Conservation (phyloP, 768 basidiomycete species). For the Auriscalpium vulgare region DNA sequence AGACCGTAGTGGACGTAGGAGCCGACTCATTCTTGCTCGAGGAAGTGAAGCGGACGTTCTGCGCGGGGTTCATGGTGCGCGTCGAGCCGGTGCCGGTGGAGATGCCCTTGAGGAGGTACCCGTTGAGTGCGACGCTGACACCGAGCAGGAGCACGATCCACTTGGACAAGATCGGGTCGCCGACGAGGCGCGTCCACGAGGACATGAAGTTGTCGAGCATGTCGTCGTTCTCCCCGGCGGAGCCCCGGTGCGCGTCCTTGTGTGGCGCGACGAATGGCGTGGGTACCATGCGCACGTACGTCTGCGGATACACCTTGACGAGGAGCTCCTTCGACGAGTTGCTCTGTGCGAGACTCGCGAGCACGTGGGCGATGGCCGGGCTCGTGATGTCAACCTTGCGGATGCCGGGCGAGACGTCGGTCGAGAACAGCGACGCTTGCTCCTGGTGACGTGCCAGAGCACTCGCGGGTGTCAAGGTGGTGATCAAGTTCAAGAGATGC, state of each 20-base stretch:
- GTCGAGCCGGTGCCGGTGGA: slow-evolving; percentile 40
- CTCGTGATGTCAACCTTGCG: slow-evolving; percentile 67
- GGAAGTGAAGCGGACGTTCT: slow-evolving; percentile 14
- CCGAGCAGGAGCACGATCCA: slow-evolving; percentile 89
- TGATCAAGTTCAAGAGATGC: slow-evolving; percentile 88
- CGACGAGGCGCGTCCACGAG: slow-evolving; percentile 84
- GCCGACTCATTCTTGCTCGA: slow-evolving; percentile 8
- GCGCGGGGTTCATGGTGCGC: slow-evolving; percentile 15
- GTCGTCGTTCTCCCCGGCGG: slow-evolving; percentile 27
- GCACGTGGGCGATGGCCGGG: slow-evolving; percentile 43
- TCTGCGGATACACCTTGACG: slow-evolving; percentile 55
- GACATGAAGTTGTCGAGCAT: slow-evolving; percentile 82
- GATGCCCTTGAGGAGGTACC: slow-evolving; percentile 85
- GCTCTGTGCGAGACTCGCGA: slow-evolving; percentile 28
- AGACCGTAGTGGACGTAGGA: neutral
- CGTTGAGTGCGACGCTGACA: slow-evolving; percentile 83
- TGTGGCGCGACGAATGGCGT: slow-evolving; percentile 16
- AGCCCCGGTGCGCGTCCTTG: slow-evolving; percentile 1
- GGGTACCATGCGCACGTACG: slow-evolving; percentile 44
- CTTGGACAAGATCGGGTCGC: slow-evolving; percentile 89
- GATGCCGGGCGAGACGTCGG: slow-evolving; percentile 18
- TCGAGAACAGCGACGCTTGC: slow-evolving; percentile 16
- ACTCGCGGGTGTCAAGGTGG: slow-evolving; percentile 74
- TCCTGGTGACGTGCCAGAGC: slow-evolving; percentile 39
- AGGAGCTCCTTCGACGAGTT: slow-evolving; percentile 30